Percentiles rank a stretch among this genome's conserved stretches.
Conservation (phyloP, 805 yeast species). For the Starmerella apicola region DNA sequence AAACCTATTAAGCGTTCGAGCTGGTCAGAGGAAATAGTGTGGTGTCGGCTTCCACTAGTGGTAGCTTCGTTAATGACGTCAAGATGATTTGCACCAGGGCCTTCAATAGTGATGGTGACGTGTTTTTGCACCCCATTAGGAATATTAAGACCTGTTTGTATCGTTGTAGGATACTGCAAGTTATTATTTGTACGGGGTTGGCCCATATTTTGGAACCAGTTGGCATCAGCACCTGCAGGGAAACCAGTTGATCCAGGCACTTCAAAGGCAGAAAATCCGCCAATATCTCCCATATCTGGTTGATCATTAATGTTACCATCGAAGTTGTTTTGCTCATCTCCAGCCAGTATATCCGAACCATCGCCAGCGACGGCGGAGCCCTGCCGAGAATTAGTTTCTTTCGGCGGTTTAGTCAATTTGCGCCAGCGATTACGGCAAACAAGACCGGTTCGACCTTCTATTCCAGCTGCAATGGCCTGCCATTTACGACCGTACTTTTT, state of each 20-base stretch:
- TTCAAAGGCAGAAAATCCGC: slow-evolving; percentile 5
- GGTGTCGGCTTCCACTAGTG: slow-evolving; percentile 15
- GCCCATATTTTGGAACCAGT: slow-evolving; percentile 10
- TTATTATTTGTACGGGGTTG: neutral
- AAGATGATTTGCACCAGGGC: slow-evolving; percentile 2
- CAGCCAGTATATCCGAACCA: neutral
- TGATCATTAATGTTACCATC: neutral
- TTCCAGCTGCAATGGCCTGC: slow-evolving; percentile 62
- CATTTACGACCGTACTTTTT: slow-evolving; percentile 72
- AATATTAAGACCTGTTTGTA: neutral
- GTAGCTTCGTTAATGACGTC: neutral
- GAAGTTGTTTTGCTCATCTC: neutral
- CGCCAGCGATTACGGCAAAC: slow-evolving; percentile 92
- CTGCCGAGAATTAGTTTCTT: neutral
- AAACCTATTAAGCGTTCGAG: slow-evolving; percentile 21
- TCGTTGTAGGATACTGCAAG: neutral
- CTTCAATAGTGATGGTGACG: slow-evolving; percentile 17
- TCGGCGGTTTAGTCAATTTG: slow-evolving; percentile 47
- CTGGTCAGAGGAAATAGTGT: slow-evolving; percentile 17
- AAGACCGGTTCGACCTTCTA: slow-evolving; percentile 71
- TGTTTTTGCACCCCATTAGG: slow-evolving; percentile 7
- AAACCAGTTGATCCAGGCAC: slow-evolving; percentile 17
- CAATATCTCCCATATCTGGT: neutral
- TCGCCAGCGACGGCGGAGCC: neutral
- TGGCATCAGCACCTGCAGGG: slow-evolving; percentile 19